These are phyloP conservation scores for Aspergillus ruber DNA, from an alignment of 2,329 filamentous ascomycete species.

Conservation along the genomic window DNA sequence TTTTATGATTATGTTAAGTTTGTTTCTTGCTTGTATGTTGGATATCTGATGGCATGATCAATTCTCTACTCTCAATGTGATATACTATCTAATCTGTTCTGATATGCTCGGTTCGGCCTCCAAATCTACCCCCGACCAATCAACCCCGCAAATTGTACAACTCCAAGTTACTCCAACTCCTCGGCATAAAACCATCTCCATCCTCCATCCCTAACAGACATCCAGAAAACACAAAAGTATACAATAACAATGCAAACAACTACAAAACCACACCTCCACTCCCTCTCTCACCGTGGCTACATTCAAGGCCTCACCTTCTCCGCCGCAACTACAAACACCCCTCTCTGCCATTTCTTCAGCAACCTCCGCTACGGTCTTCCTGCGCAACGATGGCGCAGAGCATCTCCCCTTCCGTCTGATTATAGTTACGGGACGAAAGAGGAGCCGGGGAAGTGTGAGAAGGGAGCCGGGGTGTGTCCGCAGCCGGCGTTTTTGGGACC, in stretches of 20 bases:
- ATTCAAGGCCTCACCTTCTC: constrained; percentile 45
- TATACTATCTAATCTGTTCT: neutral
- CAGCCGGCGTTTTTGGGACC: constrained; percentile 37
- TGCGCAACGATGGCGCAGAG: constrained; percentile 44
- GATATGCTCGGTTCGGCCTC: neutral
- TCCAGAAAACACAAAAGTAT: neutral
- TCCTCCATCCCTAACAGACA: neutral
- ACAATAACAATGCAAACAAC: constrained; percentile 19
- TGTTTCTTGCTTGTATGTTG: no score
- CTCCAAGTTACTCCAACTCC: neutral
- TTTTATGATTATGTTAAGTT: no score
- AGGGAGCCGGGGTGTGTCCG: constrained; percentile 41
- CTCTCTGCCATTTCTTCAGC: constrained; percentile 48
- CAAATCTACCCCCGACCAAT: neutral
- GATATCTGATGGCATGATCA: no score
- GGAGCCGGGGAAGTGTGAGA: constrained; percentile 42
- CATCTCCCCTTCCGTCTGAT: constrained; percentile 41
- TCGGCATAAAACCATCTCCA: neutral
- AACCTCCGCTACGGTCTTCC: constrained; percentile 52
- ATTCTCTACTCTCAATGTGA: no score
- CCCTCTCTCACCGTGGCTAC: constrained; percentile 38
- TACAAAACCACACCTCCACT: constrained; percentile 15
- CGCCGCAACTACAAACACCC: constrained; percentile 19
- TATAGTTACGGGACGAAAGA: constrained; percentile 47
- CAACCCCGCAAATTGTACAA: neutral